A percentile compares a stretch with the other conserved stretches of the same genome.
Conservation (phyloP, 495 filamentous ascomycete species). For the Mytilinidion resinicola region DNA sequence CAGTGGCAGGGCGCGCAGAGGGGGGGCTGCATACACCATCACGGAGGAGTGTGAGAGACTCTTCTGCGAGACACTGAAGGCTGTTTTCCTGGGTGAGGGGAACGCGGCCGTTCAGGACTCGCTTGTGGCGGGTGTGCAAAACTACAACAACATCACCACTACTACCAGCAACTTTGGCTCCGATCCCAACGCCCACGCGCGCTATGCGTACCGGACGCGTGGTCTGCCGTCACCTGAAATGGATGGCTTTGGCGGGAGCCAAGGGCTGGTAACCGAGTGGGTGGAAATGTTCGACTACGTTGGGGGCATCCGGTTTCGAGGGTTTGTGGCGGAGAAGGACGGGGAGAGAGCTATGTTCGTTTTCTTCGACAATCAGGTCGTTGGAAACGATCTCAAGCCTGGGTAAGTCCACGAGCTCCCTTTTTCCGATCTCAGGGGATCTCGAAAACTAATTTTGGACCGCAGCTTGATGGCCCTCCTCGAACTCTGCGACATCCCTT, state of each 20-base stretch:
- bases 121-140: constrained; percentile 61
- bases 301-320: constrained; percentile 73
- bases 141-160: constrained; percentile 6
- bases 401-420: constrained; percentile 54
- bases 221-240: constrained; percentile 26
- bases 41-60: constrained; percentile 99
- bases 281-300: constrained; percentile 88
- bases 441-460: constrained; percentile 6
- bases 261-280: constrained; percentile 46
- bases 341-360: constrained; percentile 72
- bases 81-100: constrained; percentile 95
- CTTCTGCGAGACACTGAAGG: constrained; percentile 89
- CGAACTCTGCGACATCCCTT: constrained; percentile 66
- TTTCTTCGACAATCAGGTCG: constrained; percentile 69
- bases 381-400: constrained; percentile 73
- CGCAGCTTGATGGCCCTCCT: constrained; percentile 79
- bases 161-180: constrained; percentile 16
- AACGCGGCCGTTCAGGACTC: constrained; percentile 55
- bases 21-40: constrained; percentile 90
- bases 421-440: background rate
- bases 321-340: constrained; percentile 61
- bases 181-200: background rate
- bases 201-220: constrained; percentile 14
- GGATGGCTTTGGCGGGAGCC: constrained; percentile 9
- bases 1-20: constrained; percentile 49